Percentiles rank a stretch among this genome's conserved stretches.
Evolutionary conservation across 345 rosid genomes (phyloP).

Genomic region (Populus nigra): DNA sequence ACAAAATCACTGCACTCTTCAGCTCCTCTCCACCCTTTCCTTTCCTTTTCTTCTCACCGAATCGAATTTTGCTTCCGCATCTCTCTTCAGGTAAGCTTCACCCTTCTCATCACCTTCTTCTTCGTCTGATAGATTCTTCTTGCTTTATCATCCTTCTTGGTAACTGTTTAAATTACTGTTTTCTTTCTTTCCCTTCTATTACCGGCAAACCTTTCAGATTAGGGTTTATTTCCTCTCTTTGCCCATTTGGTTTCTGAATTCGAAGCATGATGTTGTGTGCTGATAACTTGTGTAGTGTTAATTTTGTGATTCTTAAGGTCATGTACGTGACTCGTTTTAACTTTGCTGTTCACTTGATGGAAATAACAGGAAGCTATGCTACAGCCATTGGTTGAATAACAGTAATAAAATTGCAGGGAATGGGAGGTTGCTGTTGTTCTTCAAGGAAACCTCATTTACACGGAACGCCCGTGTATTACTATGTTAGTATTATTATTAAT

Average conservation of each 20-base stretch:
- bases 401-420: constrained; percentile 30
- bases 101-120: not conserved
- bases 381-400: constrained; percentile 25
- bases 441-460: constrained; percentile 70
- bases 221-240: constrained; percentile 21
- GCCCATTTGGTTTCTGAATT: not conserved
- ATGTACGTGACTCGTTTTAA: not conserved
- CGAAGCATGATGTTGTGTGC: not conserved
- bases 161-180: not conserved
- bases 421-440: constrained; percentile 97
- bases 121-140: not conserved
- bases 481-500: constrained; percentile 45
- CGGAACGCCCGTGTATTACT: constrained; percentile 76
- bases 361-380: constrained; percentile 35
- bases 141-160: no score
- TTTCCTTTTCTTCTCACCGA: constrained; percentile 9
- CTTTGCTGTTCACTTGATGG: not conserved
- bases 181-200: not conserved
- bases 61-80: constrained; percentile 3
- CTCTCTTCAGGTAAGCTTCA: not conserved
- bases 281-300: no score
- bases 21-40: not conserved
- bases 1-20: not conserved
- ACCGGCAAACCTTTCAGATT: constrained; percentile 8
- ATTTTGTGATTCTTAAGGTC: not conserved